These are phyloP conservation scores for Scedosporium dehoogii DNA, from an alignment of 2,329 filamentous ascomycete genomes.

Conservation along the genomic window DNA sequence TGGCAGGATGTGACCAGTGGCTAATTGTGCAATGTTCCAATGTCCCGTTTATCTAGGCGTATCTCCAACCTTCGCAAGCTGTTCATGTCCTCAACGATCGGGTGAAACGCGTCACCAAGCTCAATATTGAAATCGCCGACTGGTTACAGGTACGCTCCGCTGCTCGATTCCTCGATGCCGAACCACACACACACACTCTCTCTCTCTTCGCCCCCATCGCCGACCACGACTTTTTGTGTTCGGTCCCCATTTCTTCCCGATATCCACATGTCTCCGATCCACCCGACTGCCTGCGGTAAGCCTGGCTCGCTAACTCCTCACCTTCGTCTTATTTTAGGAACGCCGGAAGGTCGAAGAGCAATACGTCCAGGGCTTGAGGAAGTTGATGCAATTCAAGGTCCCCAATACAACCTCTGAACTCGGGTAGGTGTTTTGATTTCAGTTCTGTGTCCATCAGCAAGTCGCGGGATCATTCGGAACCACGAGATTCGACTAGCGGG, in stretches of 20 bases:
- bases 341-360: slow-evolving; percentile 83
- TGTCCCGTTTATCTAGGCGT: slow-evolving; percentile 43
- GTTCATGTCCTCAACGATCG: slow-evolving; percentile 76
- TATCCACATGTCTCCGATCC: neutral
- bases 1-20: slow-evolving; percentile 3
- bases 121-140: slow-evolving; percentile 88
- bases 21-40: slow-evolving; percentile 1
- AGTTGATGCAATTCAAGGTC: slow-evolving; percentile 64
- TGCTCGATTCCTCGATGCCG: neutral
- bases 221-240: neutral
- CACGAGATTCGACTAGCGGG: slow-evolving; percentile 10
- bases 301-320: neutral
- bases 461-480: neutral
- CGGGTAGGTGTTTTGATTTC: slow-evolving; percentile 51
- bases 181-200: too few species aligned
- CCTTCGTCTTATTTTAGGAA: slow-evolving; percentile 48
- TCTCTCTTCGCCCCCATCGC: neutral
- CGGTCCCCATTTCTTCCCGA: neutral
- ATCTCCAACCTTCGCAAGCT: slow-evolving; percentile 72
- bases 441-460: neutral
- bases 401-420: slow-evolving; percentile 71
- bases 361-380: slow-evolving; percentile 74
- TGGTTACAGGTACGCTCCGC: slow-evolving; percentile 72
- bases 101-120: slow-evolving; percentile 72
- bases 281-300: neutral